phyloP scores from a whole-genome alignment of 768 basidiomycete species.

The Boletus speciosus region DNA sequence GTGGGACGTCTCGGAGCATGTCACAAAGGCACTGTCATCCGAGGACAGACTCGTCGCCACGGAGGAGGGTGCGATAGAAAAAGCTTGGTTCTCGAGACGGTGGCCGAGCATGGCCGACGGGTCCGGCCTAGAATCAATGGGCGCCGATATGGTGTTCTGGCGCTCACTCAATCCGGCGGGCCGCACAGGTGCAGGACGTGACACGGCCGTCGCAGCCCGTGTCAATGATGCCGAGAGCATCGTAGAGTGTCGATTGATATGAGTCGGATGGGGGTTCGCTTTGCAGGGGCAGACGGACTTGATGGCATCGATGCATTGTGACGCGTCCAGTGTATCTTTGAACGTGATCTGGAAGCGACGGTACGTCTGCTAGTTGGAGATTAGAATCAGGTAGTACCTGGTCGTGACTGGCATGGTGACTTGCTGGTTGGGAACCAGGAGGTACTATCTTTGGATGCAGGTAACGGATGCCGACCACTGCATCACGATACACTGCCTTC shows the following conservation, averaged over 20 bases:
- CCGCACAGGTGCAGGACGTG: background rate
- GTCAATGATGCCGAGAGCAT: slow-evolving; percentile 13
- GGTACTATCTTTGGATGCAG: slow-evolving; percentile 44
- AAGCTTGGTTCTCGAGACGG: background rate
- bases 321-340: slow-evolving; percentile 42
- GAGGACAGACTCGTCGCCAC: slow-evolving; percentile 18
- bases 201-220: slow-evolving; percentile 14
- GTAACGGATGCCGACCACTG: slow-evolving; percentile 73
- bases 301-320: slow-evolving; percentile 60
- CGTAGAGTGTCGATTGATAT: slow-evolving; percentile 15
- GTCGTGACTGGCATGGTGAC: slow-evolving; percentile 5
- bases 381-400: slow-evolving; percentile 2
- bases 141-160: background rate
- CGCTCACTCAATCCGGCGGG: background rate
- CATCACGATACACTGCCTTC: slow-evolving; percentile 76
- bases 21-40: slow-evolving; percentile 26
- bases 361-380: slow-evolving; percentile 46
- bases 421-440: slow-evolving; percentile 31
- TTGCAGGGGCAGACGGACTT: slow-evolving; percentile 74
- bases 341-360: slow-evolving; percentile 79
- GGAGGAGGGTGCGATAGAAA: slow-evolving; percentile 7
- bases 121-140: background rate
- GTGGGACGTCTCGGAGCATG: slow-evolving; percentile 26
- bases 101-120: background rate
- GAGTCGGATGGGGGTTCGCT: slow-evolving; percentile 41